A percentile compares a stretch with the other conserved stretches of the same genome.
Evolutionary conservation across 371 early-diverging fungal species (phyloP).

Genomic region (Mucor indicus): DNA sequence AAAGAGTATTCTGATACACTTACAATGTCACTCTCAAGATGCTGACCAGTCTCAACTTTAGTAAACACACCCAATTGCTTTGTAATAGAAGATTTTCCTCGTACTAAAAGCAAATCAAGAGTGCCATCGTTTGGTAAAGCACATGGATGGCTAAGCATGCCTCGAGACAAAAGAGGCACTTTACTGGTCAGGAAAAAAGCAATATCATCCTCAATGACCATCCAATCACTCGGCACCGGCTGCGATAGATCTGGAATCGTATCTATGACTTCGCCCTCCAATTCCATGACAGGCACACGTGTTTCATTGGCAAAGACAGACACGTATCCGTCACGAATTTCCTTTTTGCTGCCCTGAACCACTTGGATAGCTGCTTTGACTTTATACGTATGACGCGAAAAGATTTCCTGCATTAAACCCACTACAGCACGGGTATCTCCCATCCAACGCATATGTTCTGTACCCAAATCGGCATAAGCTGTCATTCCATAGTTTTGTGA

Average conservation of each 20-base stretch:
- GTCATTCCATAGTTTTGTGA: slow-evolving; percentile 65
- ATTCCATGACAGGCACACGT: slow-evolving; percentile 1
- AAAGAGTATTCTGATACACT: slow-evolving; percentile 2
- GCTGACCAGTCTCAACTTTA: slow-evolving; percentile 52
- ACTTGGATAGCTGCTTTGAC: slow-evolving; percentile 49
- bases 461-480: slow-evolving; percentile 61
- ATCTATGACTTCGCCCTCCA: slow-evolving; percentile 9
- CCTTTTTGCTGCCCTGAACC: slow-evolving; percentile 42
- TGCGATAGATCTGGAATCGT: slow-evolving; percentile 34
- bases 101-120: slow-evolving; percentile 53
- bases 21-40: slow-evolving; percentile 50
- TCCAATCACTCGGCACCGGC: slow-evolving; percentile 53
- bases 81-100: slow-evolving; percentile 25
- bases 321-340: slow-evolving; percentile 29
- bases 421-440: slow-evolving; percentile 54
- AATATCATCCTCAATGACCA: slow-evolving; percentile 42
- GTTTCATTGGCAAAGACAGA: not conserved
- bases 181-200: slow-evolving; percentile 53
- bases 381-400: slow-evolving; percentile 40
- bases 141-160: slow-evolving; percentile 54
- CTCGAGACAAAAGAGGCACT: slow-evolving; percentile 52
- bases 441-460: slow-evolving; percentile 66
- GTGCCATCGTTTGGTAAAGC: slow-evolving; percentile 59
- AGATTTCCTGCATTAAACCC: slow-evolving; percentile 49
- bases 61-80: slow-evolving; percentile 41